These are phyloP conservation scores for Sphenostylis stenocarpa DNA, from an alignment of 306 rosid species.

Conservation along the genomic window DNA sequence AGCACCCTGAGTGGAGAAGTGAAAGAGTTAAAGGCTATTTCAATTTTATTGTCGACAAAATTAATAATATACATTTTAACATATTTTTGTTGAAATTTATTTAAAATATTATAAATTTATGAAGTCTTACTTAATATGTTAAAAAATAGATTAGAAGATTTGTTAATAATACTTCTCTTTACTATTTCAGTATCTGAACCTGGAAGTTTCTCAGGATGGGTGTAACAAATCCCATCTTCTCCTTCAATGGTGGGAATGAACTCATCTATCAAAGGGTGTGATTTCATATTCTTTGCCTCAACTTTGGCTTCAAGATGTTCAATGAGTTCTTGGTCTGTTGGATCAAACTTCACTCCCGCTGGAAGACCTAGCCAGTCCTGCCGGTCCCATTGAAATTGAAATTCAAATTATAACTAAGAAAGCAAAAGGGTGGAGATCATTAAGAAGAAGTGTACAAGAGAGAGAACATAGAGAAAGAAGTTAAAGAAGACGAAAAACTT, in stretches of 20 bases:
- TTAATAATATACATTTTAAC: no score
- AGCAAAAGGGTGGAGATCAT: not conserved
- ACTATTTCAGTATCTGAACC: conserved; percentile 39
- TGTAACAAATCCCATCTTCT: conserved; percentile 98
- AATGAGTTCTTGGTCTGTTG: conserved; percentile 96
- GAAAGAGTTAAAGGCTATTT: not conserved
- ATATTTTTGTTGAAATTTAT: no score
- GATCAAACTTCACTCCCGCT: conserved; percentile 98
- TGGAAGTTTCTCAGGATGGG: conserved; percentile 99
- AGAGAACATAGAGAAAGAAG: not conserved
- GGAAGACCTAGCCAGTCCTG: conserved; percentile 99
- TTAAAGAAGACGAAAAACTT: conserved; percentile 26
- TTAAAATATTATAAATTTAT: no score
- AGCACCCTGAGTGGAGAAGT: not conserved
- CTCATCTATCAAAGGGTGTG: conserved; percentile 98
- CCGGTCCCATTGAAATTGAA: conserved; percentile 33
- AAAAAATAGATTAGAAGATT: no score
- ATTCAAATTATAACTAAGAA: conserved; percentile 5
- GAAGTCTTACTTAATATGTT: not conserved
- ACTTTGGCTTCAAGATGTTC: conserved; percentile 99
- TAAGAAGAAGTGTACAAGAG: not conserved
- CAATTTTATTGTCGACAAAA: not conserved
- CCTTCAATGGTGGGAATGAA: conserved; percentile 98
- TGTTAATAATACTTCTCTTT: not conserved
- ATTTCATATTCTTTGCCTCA: conserved; percentile 70